Base-by-base conservation (phyloP, 1,139 yeast species). In the Saccharomyces hybrid region DNA sequence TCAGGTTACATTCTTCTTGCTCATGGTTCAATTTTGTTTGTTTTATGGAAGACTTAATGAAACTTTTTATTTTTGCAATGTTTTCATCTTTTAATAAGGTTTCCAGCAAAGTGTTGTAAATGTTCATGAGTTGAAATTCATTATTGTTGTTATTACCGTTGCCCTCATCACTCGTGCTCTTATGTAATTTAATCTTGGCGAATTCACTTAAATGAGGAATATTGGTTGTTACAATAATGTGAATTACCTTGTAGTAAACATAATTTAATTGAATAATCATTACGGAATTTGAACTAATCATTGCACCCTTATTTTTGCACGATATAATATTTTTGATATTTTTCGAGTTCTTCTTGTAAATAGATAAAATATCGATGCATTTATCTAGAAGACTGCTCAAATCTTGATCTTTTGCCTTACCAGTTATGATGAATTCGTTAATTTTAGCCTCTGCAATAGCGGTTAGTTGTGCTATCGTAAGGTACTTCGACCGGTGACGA, bases 221-320 rank as follows among this genome's bases (percentile, higher is more conserved):
- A 49, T 57, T 63, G 14, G 61, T 59, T 14, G 62, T 56, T 25
- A 68, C 58, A 1, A 68, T 59, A 32, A 54, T 61, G 28, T 63
- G 66, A n/a, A 72, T 65, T 28, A 69, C 68, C 48, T 64, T 64
- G 58, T 69, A 72, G 53, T 70, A 70, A 16, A 70, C 62, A 50
- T 63, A 72, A 11, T 38, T 38, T 38, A 38, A 54, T 32, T 49
- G 27, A 26, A 16, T 23, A 32, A 34, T 47, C 23, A 41, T 31
- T 6, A 52, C 50, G 9, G 54, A 44, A 32, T 31, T 16, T 28
- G 30, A 34, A 54, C 27, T 52, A 52, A 13, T 23, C 47, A 38
- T 20, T 20, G 44, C 44, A 38, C 44, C 44, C 44, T 38, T 38
- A 38, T 38, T 38, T 38, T n/a, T 11, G 11, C 23, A 16, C 9